phyloP scores from a whole-genome alignment of 2,329 filamentous ascomycete species.

The Hypoxylon sp. region DNA sequence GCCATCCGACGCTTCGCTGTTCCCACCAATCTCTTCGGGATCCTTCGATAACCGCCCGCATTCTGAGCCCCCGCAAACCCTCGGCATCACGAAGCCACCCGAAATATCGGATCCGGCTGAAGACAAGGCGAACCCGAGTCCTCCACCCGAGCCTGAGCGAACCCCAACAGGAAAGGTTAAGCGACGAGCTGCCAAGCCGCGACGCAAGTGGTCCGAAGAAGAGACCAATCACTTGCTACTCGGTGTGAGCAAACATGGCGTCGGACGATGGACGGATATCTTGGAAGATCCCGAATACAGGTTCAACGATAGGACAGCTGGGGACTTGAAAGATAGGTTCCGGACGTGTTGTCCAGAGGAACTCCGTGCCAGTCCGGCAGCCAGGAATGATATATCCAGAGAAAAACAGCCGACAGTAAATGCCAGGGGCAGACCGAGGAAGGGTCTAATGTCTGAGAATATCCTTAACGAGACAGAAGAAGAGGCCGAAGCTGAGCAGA shows the following conservation, averaged over 20 bases:
- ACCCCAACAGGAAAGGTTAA: conserved; percentile 61
- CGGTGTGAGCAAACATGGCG: conserved; percentile 73
- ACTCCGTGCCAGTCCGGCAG: conserved; percentile 61
- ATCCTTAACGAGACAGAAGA: conserved; percentile 67
- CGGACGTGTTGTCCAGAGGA: conserved; percentile 76
- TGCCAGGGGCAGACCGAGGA: conserved; percentile 60
- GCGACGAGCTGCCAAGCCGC: conserved; percentile 69
- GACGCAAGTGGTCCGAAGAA: conserved; percentile 75
- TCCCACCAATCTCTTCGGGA: conserved; percentile 73
- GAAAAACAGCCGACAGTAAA: conserved; percentile 43
- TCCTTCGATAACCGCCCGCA: conserved; percentile 66
- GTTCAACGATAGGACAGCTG: conserved; percentile 73
- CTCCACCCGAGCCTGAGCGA: conserved; percentile 52
- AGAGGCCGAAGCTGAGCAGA: conserved; percentile 47
- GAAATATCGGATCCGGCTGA: conserved; percentile 48
- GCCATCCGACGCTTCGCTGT: conserved; percentile 72
- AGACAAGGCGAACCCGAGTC: conserved; percentile 50
- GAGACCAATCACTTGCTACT: conserved; percentile 74
- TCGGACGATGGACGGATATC: conserved; percentile 76
- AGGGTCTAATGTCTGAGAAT: conserved; percentile 68
- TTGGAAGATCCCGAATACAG: conserved; percentile 72
- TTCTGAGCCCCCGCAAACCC: conserved; percentile 61
- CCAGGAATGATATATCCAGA: conserved; percentile 52
- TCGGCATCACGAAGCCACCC: conserved; percentile 54
- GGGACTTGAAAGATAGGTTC: conserved; percentile 76